Evolutionary conservation across 768 basidiomycete species (phyloP).

Genomic region (Phallus indusiatus): DNA sequence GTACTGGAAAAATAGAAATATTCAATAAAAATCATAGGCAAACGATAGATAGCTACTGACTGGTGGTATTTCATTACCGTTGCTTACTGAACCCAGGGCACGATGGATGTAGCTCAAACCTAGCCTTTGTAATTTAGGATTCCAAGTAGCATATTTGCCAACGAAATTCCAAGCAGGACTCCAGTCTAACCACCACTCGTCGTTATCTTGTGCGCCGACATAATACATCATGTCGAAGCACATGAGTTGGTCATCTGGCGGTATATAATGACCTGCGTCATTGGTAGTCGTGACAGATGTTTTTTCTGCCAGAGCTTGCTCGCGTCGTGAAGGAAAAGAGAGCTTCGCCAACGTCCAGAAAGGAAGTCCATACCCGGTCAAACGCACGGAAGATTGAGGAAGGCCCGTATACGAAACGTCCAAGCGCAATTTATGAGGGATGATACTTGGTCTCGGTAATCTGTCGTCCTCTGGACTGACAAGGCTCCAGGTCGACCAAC

Average conservation of each 20-base stretch:
- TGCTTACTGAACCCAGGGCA: constrained; percentile 30
- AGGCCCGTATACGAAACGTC: constrained; percentile 24
- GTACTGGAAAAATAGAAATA: constrained; percentile 27
- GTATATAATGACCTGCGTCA: constrained; percentile 16
- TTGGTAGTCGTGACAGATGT: constrained; percentile 20
- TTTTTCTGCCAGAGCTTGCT: constrained; percentile 15
- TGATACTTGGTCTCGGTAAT: constrained; percentile 17
- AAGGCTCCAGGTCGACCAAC: constrained; percentile 35
- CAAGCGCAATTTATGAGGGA: constrained; percentile 20
- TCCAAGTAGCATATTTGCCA: constrained; percentile 44
- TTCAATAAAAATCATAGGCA: not conserved
- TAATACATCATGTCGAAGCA: constrained; percentile 35
- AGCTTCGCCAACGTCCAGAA: constrained; percentile 15
- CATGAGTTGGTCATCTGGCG: constrained; percentile 30
- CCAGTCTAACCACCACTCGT: constrained; percentile 32
- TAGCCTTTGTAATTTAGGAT: constrained; percentile 29
- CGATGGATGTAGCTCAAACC: constrained; percentile 37
- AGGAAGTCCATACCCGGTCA: constrained; percentile 1
- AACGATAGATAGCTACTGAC: constrained; percentile 22
- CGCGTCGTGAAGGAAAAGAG: constrained; percentile 8
- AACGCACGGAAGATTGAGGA: constrained; percentile 12
- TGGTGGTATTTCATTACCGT: constrained; percentile 32
- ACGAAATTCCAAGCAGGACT: constrained; percentile 51
- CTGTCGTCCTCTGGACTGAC: constrained; percentile 19
- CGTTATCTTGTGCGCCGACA: constrained; percentile 20